A percentile compares a stretch with the other conserved stretches of the same genome.
These are phyloP conservation scores for Drosera spatulata DNA, from an alignment of 179 eudicot species.

Conservation along the genomic window DNA sequence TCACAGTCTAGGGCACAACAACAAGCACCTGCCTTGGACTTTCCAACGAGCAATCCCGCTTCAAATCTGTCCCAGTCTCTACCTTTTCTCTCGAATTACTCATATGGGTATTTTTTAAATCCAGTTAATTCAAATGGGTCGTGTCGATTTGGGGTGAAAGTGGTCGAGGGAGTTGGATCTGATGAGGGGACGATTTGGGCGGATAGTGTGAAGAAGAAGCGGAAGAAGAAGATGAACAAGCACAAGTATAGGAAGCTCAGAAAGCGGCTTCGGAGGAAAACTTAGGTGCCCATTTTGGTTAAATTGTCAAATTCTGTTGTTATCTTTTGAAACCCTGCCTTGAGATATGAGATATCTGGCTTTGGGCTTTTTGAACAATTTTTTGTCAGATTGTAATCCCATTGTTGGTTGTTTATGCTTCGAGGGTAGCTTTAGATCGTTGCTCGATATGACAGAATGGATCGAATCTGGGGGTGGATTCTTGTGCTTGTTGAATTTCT, in stretches of 20 bases:
- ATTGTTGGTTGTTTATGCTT: too few relatives aligned
- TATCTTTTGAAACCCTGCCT: too few relatives aligned
- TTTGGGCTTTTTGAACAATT: too few relatives aligned
- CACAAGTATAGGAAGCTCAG: slow-evolving; percentile 84
- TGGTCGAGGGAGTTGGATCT: slow-evolving; percentile 8
- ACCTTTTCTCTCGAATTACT: slow-evolving; percentile 29
- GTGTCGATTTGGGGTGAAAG: slow-evolving; percentile 1
- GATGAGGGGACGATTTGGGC: slow-evolving; percentile 53
- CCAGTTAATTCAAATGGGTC: slow-evolving; percentile 17
- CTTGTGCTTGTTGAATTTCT: too few relatives aligned
- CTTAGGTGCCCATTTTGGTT: slow-evolving; percentile 6
- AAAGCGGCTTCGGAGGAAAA: slow-evolving; percentile 61
- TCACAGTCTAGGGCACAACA: not conserved
- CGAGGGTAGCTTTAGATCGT: too few relatives aligned
- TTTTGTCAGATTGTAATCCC: too few relatives aligned
- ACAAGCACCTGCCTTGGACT: not conserved
- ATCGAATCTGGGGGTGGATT: too few relatives aligned
- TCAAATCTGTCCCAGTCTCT: not conserved
- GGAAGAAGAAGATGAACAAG: slow-evolving; percentile 97
- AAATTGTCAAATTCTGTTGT: not conserved
- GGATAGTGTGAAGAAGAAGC: slow-evolving; percentile 95
- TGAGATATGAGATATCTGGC: too few relatives aligned
- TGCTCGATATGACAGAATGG: too few relatives aligned
- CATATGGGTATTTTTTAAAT: slow-evolving; percentile 21
- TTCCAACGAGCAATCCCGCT: not conserved